phyloP scores from a whole-genome alignment of 73 alveolate genomes.

The Paramecium pentaurelia region DNA sequence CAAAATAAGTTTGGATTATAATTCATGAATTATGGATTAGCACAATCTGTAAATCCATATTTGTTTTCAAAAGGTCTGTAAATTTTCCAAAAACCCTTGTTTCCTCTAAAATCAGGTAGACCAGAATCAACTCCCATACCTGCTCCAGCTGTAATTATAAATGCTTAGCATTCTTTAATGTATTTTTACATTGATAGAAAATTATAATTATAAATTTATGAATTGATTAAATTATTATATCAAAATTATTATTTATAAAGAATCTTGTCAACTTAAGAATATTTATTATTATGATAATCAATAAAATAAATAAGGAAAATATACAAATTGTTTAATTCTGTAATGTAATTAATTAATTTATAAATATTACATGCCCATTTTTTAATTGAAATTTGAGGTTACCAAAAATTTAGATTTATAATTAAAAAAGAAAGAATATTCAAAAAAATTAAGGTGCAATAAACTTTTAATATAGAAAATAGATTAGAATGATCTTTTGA shows the following conservation, averaged over 20 bases:
- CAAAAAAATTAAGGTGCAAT: too few species aligned
- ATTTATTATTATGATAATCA: too few species aligned
- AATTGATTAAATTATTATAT: not conserved
- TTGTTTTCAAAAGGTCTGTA: constrained; percentile 45
- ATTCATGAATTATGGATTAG: constrained; percentile 69
- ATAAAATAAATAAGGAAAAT: too few species aligned
- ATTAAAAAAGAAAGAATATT: too few species aligned
- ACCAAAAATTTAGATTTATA: too few species aligned
- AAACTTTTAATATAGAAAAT: too few species aligned
- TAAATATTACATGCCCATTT: too few species aligned
- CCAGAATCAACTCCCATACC: constrained; percentile 84
- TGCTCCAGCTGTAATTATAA: constrained; percentile 78
- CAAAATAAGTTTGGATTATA: constrained; percentile 65
- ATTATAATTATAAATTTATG: not conserved
- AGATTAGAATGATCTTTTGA: too few species aligned
- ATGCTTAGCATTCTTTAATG: not conserved
- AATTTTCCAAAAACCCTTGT: constrained; percentile 61
- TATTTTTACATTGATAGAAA: not conserved
- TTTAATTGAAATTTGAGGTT: too few species aligned
- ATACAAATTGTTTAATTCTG: too few species aligned
- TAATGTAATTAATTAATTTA: too few species aligned
- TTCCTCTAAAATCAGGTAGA: constrained; percentile 80
- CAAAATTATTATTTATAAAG: too few species aligned
- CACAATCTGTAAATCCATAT: constrained; percentile 63
- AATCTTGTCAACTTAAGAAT: not conserved